These are phyloP conservation scores for Calocybe gambosa DNA, from an alignment of 1,284 basidiomycete genomes.

Conservation along the genomic window DNA sequence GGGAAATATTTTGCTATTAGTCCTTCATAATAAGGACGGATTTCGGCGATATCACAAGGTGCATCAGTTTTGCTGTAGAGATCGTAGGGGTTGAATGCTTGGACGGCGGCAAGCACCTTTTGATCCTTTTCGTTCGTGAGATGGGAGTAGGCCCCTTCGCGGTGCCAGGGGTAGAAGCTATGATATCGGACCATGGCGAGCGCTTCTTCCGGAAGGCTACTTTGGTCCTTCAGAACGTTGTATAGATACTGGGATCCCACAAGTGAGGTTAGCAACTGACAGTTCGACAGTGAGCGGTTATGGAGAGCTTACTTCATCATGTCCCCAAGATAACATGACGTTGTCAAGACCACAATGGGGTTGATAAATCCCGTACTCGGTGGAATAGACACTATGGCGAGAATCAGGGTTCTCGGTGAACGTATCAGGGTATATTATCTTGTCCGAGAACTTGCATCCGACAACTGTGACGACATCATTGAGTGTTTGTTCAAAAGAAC, in stretches of 20 bases:
- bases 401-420: conserved; percentile 77
- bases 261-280: conserved; percentile 8
- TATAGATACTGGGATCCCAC: conserved; percentile 63
- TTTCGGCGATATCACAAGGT: conserved; percentile 52
- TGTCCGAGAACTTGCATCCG: conserved; percentile 79
- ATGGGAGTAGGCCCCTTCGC: conserved; percentile 77
- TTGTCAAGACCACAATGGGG: conserved; percentile 84
- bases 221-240: conserved; percentile 71
- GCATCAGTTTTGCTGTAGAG: conserved; percentile 86
- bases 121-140: conserved; percentile 67
- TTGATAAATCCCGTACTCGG: conserved; percentile 81
- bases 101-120: conserved; percentile 59
- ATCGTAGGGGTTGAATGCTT: conserved; percentile 86
- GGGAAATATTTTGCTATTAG: conserved; percentile 87
- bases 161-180: conserved; percentile 94
- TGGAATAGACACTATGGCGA: conserved; percentile 65
- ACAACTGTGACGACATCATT: conserved; percentile 44
- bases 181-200: conserved; percentile 93
- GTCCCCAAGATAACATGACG: conserved; percentile 88
- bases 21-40: conserved; percentile 78
- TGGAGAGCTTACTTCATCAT: conserved; percentile 63
- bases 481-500: background rate
- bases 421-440: conserved; percentile 83
- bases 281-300: conserved; percentile 10
- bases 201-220: conserved; percentile 75